Base-by-base conservation (phyloP, 257 asterid genomes). In the Linderniella brevidens region DNA sequence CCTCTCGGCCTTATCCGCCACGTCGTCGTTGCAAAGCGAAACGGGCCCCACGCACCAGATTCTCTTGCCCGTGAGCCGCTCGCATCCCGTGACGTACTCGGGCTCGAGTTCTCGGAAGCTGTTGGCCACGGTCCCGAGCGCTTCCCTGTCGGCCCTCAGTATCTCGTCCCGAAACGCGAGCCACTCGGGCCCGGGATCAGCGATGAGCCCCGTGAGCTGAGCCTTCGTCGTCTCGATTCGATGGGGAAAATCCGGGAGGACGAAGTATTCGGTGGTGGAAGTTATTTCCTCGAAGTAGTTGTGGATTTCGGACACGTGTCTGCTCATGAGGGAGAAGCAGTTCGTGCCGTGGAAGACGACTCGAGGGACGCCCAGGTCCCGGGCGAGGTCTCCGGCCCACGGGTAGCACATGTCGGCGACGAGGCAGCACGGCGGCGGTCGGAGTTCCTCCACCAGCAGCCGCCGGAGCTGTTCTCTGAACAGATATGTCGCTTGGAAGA, bases 11-110 rank as follows among this genome's bases (percentile, higher is more conserved):
- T 60, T 64, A 19, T 70, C 72, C 8, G 17, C 5, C 18, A 44
- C 57, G 4, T 67, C 64, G 19, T 52, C 37, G 58, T 67, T 73
- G 64, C 54, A 68, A 0, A 68, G 32, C 4, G 73, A 70, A 58
- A 68, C 82, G 0, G 82, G 86, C 6, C 82, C 82, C 16, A 74
- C 41, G 41, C 73, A 58, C 74, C 74, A 77, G 1, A 71, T 44
- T 9, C 54, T 60, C 17, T 66, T 57, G 0, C 66, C 65, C 54
- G 19, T 66, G 0, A 19, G 62, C 8, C 60, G 54, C 0, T 5
- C 39, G 52, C 58, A 69, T 7, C 17, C 43, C 4, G 16, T 14
- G 13, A 64, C 56, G 53, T 65, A 77, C 15, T 61, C 67, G 9
- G 67, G 50, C 25, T 77, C 87, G 25, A 74, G 46, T 29, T 75